Evolutionary conservation across 495 filamentous ascomycete species (phyloP).

Genomic region (Apiosordaria backusii): DNA sequence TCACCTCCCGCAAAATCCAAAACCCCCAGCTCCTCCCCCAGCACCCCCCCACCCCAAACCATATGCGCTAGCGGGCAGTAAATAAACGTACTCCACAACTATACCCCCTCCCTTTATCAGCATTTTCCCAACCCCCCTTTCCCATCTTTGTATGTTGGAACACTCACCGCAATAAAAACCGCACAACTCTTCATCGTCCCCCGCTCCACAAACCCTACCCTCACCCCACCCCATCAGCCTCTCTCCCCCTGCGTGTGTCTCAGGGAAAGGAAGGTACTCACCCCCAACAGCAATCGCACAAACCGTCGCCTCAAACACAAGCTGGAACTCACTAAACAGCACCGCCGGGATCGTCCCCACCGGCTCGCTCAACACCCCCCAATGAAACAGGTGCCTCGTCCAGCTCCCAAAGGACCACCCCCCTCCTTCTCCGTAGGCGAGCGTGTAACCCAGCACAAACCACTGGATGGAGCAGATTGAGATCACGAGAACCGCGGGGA

Average conservation of each 20-base stretch:
- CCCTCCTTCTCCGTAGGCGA: conserved; percentile 26
- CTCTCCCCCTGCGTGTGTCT: no score
- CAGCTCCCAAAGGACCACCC: conserved; percentile 28
- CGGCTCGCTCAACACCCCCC: conserved; percentile 24
- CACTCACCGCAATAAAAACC: conserved; percentile 24
- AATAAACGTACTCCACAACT: conserved; percentile 29
- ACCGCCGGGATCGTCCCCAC: conserved; percentile 30
- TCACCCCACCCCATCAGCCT: no score
- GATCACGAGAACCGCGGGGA: conserved; percentile 27
- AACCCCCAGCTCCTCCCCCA: conserved; percentile 26
- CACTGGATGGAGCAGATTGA: conserved; percentile 30
- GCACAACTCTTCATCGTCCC: conserved; percentile 23
- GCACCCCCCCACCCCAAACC: conserved; percentile 29
- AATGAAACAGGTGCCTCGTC: conserved; percentile 23
- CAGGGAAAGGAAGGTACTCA: no score
- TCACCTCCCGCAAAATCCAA: conserved; percentile 30
- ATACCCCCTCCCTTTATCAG: not conserved
- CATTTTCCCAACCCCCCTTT: not conserved
- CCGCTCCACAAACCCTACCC: conserved; percentile 17
- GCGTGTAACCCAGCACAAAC: conserved; percentile 29
- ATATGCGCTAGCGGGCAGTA: conserved; percentile 31
- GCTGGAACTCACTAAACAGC: conserved; percentile 31
- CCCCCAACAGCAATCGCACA: conserved; percentile 31
- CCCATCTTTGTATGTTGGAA: no score
- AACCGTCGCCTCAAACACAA: conserved; percentile 30